A percentile compares a stretch with the other conserved stretches of the same genome.
Conservation (phyloP, 805 yeast species). For the Cyberlindnera americana region DNA sequence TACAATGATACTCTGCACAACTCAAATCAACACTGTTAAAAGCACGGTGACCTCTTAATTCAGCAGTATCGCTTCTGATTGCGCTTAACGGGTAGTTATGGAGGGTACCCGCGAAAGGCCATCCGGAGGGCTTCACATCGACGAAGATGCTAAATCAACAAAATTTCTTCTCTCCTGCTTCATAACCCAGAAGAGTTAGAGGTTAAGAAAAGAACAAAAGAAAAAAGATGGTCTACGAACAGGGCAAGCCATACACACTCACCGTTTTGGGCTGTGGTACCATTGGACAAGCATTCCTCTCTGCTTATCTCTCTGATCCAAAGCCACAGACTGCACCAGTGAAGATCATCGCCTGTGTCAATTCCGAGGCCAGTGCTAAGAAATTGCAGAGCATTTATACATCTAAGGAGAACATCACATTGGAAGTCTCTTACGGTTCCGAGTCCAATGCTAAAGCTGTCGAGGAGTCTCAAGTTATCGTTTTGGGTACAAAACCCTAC, state of each 20-base stretch:
- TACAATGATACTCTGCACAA: too few relatives aligned
- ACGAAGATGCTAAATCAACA: neutral
- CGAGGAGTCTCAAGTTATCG: conserved; percentile 58
- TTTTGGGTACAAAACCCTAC: conserved; percentile 89
- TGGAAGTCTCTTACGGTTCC: conserved; percentile 48
- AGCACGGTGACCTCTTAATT: too few relatives aligned
- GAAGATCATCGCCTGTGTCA: conserved; percentile 75
- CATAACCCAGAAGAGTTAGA: too few relatives aligned
- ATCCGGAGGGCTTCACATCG: neutral
- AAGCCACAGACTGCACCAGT: conserved; percentile 50
- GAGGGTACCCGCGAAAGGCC: neutral
- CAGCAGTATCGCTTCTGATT: neutral
- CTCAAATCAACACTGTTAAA: too few relatives aligned
- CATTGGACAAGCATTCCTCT: conserved; percentile 89
- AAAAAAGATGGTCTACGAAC: conserved; percentile 2
- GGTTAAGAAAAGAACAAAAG: too few relatives aligned
- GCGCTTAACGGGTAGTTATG: neutral
- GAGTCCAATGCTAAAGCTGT: conserved; percentile 57
- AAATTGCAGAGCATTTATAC: conserved; percentile 45
- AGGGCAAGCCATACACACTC: conserved; percentile 52
- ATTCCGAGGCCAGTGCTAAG: conserved; percentile 46
- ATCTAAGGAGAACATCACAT: conserved; percentile 38
- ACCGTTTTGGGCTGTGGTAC: conserved; percentile 91
- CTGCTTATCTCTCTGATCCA: conserved; percentile 62
- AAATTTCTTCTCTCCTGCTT: too few relatives aligned